Evolutionary conservation across 2,329 filamentous ascomycete genomes (phyloP).

Genomic region (Alternaria tenuissima): DNA sequence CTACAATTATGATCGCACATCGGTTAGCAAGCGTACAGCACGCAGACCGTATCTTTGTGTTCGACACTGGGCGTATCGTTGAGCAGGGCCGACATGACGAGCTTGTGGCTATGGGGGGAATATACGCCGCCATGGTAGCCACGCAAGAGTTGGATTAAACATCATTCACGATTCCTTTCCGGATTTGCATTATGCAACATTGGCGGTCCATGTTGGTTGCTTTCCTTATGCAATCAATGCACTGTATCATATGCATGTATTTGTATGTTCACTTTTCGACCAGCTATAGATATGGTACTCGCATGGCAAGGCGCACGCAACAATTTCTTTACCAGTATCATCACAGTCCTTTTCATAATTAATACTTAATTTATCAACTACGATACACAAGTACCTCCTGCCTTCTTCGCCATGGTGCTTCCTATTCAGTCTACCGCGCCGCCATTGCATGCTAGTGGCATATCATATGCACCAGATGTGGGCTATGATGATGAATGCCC

Average conservation of each 20-base stretch:
- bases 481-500: background rate
- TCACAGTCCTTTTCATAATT: background rate
- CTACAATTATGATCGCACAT: slow-evolving; percentile 81
- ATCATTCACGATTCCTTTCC: background rate
- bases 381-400: background rate
- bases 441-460: background rate
- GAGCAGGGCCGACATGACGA: slow-evolving; percentile 70
- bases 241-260: slow-evolving; percentile 4
- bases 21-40: slow-evolving; percentile 79
- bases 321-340: background rate
- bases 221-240: background rate
- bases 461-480: slow-evolving; percentile 2
- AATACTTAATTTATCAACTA: background rate
- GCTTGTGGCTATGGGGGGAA: slow-evolving; percentile 55
- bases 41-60: slow-evolving; percentile 80
- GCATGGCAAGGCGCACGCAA: background rate
- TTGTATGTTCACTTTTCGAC: background rate
- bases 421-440: background rate
- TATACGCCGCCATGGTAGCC: slow-evolving; percentile 49
- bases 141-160: slow-evolving; percentile 46
- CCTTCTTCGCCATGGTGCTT: background rate
- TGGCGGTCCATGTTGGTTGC: background rate
- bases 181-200: background rate
- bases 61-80: slow-evolving; percentile 70
- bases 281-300: background rate